phyloP scores from a whole-genome alignment of 1,284 basidiomycete species.

The Tilletia walkeri region DNA sequence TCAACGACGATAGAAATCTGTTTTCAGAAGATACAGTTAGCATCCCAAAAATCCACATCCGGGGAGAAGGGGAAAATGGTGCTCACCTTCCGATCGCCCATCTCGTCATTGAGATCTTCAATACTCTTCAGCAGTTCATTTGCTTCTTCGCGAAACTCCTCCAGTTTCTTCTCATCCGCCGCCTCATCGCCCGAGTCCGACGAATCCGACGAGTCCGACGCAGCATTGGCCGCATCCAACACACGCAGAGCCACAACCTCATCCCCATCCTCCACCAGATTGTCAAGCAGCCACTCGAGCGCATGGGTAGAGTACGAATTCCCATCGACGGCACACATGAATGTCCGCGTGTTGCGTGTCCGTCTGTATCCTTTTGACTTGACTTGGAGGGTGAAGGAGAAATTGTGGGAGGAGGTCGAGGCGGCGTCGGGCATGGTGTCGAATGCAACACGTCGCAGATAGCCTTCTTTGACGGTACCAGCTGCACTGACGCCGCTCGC shows the following conservation, averaged over 20 bases:
- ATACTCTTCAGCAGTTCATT: conserved; percentile 76
- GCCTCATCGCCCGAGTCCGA: conserved; percentile 70
- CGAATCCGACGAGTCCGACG: conserved; percentile 66
- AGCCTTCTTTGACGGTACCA: background rate
- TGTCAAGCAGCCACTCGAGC: conserved; percentile 65
- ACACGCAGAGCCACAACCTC: conserved; percentile 90
- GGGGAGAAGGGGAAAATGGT: background rate
- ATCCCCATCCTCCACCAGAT: conserved; percentile 85
- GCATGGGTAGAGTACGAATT: conserved; percentile 59
- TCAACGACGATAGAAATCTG: conserved; percentile 89
- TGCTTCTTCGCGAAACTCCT: conserved; percentile 82
- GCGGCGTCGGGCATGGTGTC: conserved; percentile 55
- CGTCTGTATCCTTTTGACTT: conserved; percentile 80
- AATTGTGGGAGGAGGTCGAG: conserved; percentile 41
- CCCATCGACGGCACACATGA: conserved; percentile 81
- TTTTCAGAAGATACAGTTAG: background rate
- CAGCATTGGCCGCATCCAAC: conserved; percentile 61
- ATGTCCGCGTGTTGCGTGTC: conserved; percentile 78
- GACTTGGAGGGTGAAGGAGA: conserved; percentile 64
- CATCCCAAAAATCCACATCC: background rate
- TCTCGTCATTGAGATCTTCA: conserved; percentile 76
- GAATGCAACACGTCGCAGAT: conserved; percentile 34
- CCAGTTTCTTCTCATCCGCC: conserved; percentile 79
- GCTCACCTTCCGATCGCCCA: conserved; percentile 71
- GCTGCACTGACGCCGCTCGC: background rate